Conservation (phyloP, 805 yeast genomes). For the Tetrapisispora iriomotensis region DNA sequence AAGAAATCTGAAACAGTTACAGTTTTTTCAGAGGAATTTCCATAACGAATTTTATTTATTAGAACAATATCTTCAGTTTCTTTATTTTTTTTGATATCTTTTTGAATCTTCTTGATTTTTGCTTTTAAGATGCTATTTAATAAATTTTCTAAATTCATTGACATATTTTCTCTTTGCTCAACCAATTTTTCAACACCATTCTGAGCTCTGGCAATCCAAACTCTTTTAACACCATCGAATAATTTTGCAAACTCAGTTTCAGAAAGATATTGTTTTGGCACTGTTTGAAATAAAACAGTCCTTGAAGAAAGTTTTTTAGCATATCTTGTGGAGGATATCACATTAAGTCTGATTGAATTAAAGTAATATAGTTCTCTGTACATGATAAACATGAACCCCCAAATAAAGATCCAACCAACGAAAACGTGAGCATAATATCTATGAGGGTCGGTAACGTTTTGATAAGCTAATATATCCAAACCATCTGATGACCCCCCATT, state of each 20-base stretch:
- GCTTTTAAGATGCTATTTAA: constrained; percentile 45
- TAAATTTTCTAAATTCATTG: constrained; percentile 55
- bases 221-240: constrained; percentile 72
- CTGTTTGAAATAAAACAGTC: constrained; percentile 75
- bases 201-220: constrained; percentile 68
- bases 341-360: constrained; percentile 66
- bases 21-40: neutral
- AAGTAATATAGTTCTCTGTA: constrained; percentile 78
- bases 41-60: neutral
- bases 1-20: constrained; percentile 35
- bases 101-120: constrained; percentile 55
- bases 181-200: constrained; percentile 47
- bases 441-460: constrained; percentile 51
- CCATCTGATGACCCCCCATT: constrained; percentile 55
- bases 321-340: constrained; percentile 70
- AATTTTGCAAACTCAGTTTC: constrained; percentile 64
- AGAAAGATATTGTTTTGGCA: constrained; percentile 63
- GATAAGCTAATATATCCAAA: constrained; percentile 64
- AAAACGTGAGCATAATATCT: constrained; percentile 84
- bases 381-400: constrained; percentile 56
- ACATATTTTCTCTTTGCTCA: constrained; percentile 48
- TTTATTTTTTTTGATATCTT: constrained; percentile 52
- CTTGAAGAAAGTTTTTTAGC: constrained; percentile 66
- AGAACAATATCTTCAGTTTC: neutral
- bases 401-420: constrained; percentile 70